Base-by-base conservation (phyloP, 2,329 filamentous ascomycete species). In the Cylindrodendrum hubeiense region DNA sequence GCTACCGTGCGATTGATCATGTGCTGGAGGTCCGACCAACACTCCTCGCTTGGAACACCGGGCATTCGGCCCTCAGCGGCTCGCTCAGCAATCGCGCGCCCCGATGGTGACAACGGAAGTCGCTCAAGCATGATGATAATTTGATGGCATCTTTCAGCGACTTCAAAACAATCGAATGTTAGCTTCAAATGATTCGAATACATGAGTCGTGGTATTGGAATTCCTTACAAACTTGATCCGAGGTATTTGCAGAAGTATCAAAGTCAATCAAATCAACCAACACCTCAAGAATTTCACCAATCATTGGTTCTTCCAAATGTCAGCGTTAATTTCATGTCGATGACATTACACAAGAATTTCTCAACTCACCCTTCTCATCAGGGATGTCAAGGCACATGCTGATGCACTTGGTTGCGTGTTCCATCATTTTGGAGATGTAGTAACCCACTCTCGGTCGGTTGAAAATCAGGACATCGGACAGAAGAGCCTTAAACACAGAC, bases 11-110 rank as follows among this genome's bases (percentile, higher is more conserved):
- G 68, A 17, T 58, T 70, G 2, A 69, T 57, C 24, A 49, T 56
- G 41, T 75, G 73, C 9, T 72, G 69, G 2, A 75, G 60, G 4
- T 74, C 66, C 26, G 59, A 62, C 74, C 73, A 76, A 13, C 65
- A 66, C 19, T 54, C 30, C 5, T 61, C 19, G 39, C 60, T 68
- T 10, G 66, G 59, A 3, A 64, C 19, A 17, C 41, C 51, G 15
- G 46, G 17, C 39, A 46, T 53, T 19, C 63, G 65, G 6, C 63
- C 63, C 41, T 41, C 34, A 4, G 24, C 39, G 10, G 67, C 65
- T 10, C 59, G 44, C 4, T 66, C 49, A 2, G 30, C 33, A n/a
- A 69, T 61, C 3, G n/a, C 3, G 15, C 34, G n/a, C 6, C 63
- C 63, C 24, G 44, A 28, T 3, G 26, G 5, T 4, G 56, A 63